phyloP scores from a whole-genome alignment of 1,284 basidiomycete genomes.

The Xerocomus nothofagi region DNA sequence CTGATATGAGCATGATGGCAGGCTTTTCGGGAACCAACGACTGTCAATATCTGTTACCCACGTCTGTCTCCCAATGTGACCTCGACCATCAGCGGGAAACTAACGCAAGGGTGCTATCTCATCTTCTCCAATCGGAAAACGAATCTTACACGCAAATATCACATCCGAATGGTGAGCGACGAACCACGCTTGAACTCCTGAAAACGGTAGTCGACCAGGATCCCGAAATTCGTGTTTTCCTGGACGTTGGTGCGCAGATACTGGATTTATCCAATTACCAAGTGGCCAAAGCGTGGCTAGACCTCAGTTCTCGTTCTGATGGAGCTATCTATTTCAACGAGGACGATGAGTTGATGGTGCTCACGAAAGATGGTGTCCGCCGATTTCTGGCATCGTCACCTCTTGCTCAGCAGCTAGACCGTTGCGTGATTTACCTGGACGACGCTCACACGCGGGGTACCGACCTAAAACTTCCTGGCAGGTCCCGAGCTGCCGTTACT shows the following conservation, averaged over 20 bases:
- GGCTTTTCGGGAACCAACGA: too few relatives aligned
- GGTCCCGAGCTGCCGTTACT: constrained; percentile 50
- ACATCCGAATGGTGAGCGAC: constrained; percentile 23
- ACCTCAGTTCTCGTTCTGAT: constrained; percentile 27
- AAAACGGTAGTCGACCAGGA: constrained; percentile 33
- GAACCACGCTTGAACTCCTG: constrained; percentile 38
- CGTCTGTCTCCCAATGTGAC: too few relatives aligned
- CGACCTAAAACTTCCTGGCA: constrained; percentile 49
- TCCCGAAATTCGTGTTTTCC: constrained; percentile 44
- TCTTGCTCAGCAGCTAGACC: constrained; percentile 42
- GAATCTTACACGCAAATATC: too few relatives aligned
- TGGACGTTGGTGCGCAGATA: constrained; percentile 61
- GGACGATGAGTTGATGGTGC: constrained; percentile 43
- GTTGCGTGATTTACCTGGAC: constrained; percentile 54
- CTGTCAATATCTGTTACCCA: too few relatives aligned
- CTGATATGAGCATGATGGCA: too few relatives aligned
- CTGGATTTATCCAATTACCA: constrained; percentile 48
- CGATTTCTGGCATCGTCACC: constrained; percentile 45
- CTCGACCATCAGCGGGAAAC: constrained; percentile 48
- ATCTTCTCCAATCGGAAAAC: constrained; percentile 48
- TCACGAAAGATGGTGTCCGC: too few relatives aligned
- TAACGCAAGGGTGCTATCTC: constrained; percentile 49
- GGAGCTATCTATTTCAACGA: constrained; percentile 52
- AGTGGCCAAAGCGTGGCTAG: constrained; percentile 44
- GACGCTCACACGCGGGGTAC: constrained; percentile 61